phyloP scores from a whole-genome alignment of 2,329 filamentous ascomycete species.

The Pyrenophora teres region DNA sequence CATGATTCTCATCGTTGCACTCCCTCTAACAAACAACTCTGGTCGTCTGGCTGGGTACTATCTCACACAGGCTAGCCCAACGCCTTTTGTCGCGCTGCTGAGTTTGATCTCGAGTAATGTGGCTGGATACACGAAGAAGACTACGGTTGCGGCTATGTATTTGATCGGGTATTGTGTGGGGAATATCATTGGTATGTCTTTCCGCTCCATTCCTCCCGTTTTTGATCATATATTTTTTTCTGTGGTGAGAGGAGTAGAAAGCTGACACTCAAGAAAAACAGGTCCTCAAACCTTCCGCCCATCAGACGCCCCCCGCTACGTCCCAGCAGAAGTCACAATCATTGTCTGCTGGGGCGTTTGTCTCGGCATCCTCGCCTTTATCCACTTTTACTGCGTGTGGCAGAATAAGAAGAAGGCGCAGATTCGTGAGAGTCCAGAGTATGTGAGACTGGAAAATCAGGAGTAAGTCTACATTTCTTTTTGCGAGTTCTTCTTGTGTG shows the following conservation, averaged over 20 bases:
- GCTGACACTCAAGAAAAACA: conserved; percentile 23
- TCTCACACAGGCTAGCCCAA: conserved; percentile 63
- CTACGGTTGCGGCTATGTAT: conserved; percentile 60
- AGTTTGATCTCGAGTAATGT: conserved; percentile 67
- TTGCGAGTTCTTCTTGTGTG: not conserved
- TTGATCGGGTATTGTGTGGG: conserved; percentile 50
- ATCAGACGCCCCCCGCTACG: conserved; percentile 55
- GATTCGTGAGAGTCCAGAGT: conserved; percentile 58
- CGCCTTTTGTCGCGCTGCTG: conserved; percentile 67
- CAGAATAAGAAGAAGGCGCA: conserved; percentile 65
- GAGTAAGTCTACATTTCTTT: conserved; percentile 52
- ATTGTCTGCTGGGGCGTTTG: conserved; percentile 63
- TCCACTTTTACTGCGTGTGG: conserved; percentile 64
- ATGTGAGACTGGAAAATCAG: conserved; percentile 67
- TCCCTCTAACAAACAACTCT: conserved; percentile 61
- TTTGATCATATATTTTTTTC: conserved; percentile 42
- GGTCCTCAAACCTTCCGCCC: conserved; percentile 49
- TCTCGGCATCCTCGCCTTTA: conserved; percentile 62
- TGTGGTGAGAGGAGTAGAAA: not conserved
- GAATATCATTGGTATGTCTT: conserved; percentile 41
- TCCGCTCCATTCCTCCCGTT: no score
- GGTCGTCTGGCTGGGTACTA: conserved; percentile 69
- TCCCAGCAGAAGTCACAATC: conserved; percentile 67
- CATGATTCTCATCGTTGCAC: conserved; percentile 66
- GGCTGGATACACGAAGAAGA: conserved; percentile 64